Base-by-base conservation (phyloP, 257 asterid species). In the Plantago major region DNA sequence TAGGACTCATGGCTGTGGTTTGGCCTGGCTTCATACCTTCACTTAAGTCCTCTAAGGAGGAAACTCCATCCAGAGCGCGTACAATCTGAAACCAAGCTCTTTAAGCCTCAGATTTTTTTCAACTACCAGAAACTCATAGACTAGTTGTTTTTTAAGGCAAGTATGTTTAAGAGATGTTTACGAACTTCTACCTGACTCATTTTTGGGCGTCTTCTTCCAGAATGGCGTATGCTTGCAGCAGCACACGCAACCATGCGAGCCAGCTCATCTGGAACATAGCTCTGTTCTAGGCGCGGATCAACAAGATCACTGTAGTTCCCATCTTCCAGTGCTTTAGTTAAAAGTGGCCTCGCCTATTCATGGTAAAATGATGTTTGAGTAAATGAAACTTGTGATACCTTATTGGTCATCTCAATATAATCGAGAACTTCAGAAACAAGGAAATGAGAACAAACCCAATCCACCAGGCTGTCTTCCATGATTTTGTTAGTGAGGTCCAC, bases 381-480 rank as follows among this genome's bases (percentile, higher is more conserved):
- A 14, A 30, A 17, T 10, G 50, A 12, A 16, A 38, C 19, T 15
- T 18, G 5, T 38, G 13, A 42, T 6, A 38, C 42, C 49, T 2
- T 45, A 11, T 10, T 1, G 40, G 26, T 22, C 26, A 22, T 22
- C 26, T 22, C 26, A 22, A 22, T 22, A 22, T 22, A 22, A 22
- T 22, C 26, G 26, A 22, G 26, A 22, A 22, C 26, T 46, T 55
- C 0, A 15, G 3, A 42, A 5, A 1, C 17, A 37, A 40, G 22
- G 52, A 63, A 42, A 37, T 4, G 42, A 49, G 43, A 54, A 55
- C 89, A 9, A 42, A 90, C 98, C 98, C 98, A 91, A 46, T 86
- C 98, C 11, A 91, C 95, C 69, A 91, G 83, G 50, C 96, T 82
- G 43, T 91, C 96, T 73, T 91, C 98, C 96, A 88, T 82, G 46